A percentile compares a stretch with the other conserved stretches of the same genome.
phyloP scores from a whole-genome alignment of 2,329 filamentous ascomycete species.

The Penicillium oxalicum region DNA sequence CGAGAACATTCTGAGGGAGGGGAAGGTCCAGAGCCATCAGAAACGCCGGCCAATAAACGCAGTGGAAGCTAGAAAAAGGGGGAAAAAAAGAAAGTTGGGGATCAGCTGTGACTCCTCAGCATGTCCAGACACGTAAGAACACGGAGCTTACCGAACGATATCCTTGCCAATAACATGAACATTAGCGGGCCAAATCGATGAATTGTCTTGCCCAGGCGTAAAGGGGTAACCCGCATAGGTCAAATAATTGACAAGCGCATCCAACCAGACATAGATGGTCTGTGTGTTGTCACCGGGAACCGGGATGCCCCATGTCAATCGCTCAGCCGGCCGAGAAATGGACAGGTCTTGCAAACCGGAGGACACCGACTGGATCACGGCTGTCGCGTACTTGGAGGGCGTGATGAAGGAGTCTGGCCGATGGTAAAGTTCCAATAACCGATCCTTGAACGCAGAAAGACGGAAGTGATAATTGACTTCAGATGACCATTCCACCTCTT shows the following conservation, averaged over 20 bases:
- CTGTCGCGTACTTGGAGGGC: conserved; percentile 66
- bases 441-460: conserved; percentile 74
- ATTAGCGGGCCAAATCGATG: conserved; percentile 79
- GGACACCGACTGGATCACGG: conserved; percentile 70
- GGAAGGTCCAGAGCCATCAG: conserved; percentile 81
- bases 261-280: conserved; percentile 97
- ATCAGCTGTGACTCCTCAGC: conserved; percentile 13
- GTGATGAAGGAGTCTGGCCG: conserved; percentile 72
- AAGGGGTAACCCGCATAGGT: conserved; percentile 78
- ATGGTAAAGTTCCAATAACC: conserved; percentile 70
- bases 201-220: conserved; percentile 58
- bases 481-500: conserved; percentile 88
- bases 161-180: conserved; percentile 94
- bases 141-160: conserved; percentile 60
- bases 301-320: conserved; percentile 79
- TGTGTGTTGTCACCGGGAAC: conserved; percentile 80
- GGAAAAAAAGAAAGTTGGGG: background rate
- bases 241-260: conserved; percentile 89
- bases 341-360: conserved; percentile 80
- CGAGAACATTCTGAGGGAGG: conserved; percentile 70
- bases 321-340: conserved; percentile 71
- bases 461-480: conserved; percentile 95
- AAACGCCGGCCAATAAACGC: conserved; percentile 96
- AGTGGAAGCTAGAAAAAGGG: conserved; percentile 63
- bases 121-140: conserved; percentile 1